These are phyloP conservation scores for Tricholoma bakamatsutake DNA, from an alignment of 768 basidiomycete species.

Conservation along the genomic window DNA sequence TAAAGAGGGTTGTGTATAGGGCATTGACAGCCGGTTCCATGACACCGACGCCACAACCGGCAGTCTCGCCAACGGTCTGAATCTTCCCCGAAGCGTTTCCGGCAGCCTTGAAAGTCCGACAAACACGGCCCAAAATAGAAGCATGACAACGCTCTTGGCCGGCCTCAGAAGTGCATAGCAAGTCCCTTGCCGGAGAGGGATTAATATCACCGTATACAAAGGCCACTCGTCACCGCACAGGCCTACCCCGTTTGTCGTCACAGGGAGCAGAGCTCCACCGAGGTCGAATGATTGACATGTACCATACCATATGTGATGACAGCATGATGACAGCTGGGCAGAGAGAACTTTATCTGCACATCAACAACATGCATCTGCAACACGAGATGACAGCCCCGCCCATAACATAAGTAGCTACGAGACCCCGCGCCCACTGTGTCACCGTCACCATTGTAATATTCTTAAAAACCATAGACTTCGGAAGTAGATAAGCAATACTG, in stretches of 20 bases:
- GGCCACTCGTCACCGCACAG: too few relatives aligned
- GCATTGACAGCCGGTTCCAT: slow-evolving; percentile 8
- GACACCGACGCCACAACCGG: slow-evolving; percentile 9
- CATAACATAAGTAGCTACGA: slow-evolving; percentile 88
- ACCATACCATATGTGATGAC: background rate
- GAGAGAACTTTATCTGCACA: slow-evolving; percentile 1
- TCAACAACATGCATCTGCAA: background rate
- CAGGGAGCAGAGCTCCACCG: background rate
- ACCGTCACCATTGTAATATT: slow-evolving; percentile 78
- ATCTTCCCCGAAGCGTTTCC: background rate
- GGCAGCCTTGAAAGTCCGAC: background rate
- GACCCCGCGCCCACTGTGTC: slow-evolving; percentile 97
- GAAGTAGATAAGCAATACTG: slow-evolving; percentile 56
- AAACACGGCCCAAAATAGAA: too few relatives aligned
- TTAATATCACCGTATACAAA: too few relatives aligned
- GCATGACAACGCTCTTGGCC: too few relatives aligned
- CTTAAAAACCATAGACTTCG: slow-evolving; percentile 37
- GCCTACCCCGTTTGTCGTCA: too few relatives aligned
- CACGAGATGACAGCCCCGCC: slow-evolving; percentile 35
- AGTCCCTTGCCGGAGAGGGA: background rate
- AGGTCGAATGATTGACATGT: slow-evolving; percentile 3
- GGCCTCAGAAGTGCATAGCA: too few relatives aligned
- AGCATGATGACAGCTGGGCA: background rate
- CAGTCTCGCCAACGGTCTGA: background rate
- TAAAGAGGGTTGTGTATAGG: slow-evolving; percentile 4